Evolutionary conservation across 1,284 basidiomycete species (phyloP).

Genomic region (Trametes polyzona): DNA sequence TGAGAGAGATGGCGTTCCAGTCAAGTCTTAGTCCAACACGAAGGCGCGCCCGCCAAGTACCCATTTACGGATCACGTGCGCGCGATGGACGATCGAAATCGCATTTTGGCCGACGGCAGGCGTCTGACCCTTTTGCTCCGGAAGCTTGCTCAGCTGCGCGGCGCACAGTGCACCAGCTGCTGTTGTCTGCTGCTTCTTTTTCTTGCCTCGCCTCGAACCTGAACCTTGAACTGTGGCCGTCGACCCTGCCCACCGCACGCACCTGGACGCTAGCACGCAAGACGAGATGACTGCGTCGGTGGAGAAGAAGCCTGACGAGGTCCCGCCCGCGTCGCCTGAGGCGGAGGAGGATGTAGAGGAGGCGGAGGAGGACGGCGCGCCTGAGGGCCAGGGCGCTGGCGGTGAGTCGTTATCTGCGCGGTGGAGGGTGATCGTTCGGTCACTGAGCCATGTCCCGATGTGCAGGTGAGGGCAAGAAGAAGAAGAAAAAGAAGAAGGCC

Average conservation of each 20-base stretch:
- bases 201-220: not conserved
- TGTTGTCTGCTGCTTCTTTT: not conserved
- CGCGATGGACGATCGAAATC: constrained; percentile 1
- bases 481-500: constrained; percentile 93
- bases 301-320: constrained; percentile 28
- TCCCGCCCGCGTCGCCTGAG: constrained; percentile 27
- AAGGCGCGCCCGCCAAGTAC: not conserved
- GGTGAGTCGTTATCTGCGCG: constrained; percentile 10
- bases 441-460: not conserved
- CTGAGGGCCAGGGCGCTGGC: constrained; percentile 28
- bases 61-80: not conserved
- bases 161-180: too few relatives aligned
- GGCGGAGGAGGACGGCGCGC: constrained; percentile 33
- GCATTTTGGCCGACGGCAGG: constrained; percentile 9
- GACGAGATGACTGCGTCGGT: constrained; percentile 17
- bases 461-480: constrained; percentile 50
- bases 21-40: not conserved
- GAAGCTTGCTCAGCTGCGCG: constrained; percentile 9
- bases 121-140: constrained; percentile 9
- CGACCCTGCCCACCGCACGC: not conserved
- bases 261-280: not conserved
- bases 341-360: constrained; percentile 37
- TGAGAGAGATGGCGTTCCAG: too few relatives aligned
- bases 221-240: too few relatives aligned
- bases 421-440: not conserved